Evolutionary conservation across 148 eudicot genomes (phyloP), one percentile per base, ranked within the genome.

Genomic region (Rhododendron mucronatum): DNA sequence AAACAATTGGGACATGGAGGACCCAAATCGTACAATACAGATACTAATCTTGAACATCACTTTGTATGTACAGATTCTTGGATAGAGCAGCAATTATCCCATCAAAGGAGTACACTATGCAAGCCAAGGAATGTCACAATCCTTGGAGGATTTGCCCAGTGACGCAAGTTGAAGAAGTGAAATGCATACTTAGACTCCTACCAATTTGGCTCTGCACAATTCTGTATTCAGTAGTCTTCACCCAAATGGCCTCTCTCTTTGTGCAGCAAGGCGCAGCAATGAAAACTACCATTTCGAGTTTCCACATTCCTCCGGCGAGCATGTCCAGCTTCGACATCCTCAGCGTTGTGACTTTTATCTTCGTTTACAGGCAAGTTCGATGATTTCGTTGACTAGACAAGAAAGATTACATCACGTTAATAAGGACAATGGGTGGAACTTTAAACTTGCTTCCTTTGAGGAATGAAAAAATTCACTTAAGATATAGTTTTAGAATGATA

Each of bases 141-240:
- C 91, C 87, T 44, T 91, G 95, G 94, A 88, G 89, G 35, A 85
- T 94, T 28, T 95, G 96, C 86, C 86, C 96, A 1, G 90, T 94
- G 2, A 92, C 98, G 39, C 95, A 95, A 88, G 94, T 95, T 3
- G 98, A 95, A 87, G 98, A 95, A 89, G 96, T 95, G 71, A 95
- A 95, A 84, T 93, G 95, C 92, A 90, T 95, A 10, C 75, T 95
- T 45, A 90, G 95, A 78, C 90, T 95, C 7, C 88, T 95, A 21
- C 98, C 98, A 74, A 95, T 95, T 28, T 95, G 96, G 98, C 71
- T 94, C 14, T 94, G 96, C 88, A 95, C 98, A 53, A 93, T 95
- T 35, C 59, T 93, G 59, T 95, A 93, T 88, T 95, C 98, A 8
- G 95, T 95, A 71, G 91, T 95, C 53, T 93, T 93, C 92, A 91